Evolutionary conservation across 345 rosid species (phyloP).

Genomic region (Gossypium rotundifolium): DNA sequence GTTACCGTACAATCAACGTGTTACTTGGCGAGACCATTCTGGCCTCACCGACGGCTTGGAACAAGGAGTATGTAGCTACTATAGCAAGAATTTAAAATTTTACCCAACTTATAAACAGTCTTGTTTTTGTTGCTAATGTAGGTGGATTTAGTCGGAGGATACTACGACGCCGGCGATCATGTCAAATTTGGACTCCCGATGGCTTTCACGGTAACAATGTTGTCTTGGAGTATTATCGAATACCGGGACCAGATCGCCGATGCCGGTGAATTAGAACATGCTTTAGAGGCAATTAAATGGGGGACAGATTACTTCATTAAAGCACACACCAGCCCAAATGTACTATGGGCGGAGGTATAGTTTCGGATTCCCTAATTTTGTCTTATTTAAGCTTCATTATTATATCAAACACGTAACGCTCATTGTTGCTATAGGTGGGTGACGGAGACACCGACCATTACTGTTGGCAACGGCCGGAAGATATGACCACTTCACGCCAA

Average conservation of each 20-base stretch:
- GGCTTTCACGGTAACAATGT: conserved; percentile 96
- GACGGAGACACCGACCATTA: conserved; percentile 95
- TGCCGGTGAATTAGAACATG: conserved; percentile 56
- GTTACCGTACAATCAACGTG: conserved; percentile 78
- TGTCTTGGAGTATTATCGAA: conserved; percentile 82
- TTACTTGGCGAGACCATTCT: conserved; percentile 89
- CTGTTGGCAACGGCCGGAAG: conserved; percentile 99
- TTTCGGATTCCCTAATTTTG: neutral
- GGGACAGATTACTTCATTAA: conserved; percentile 92
- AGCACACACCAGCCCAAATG: conserved; percentile 77
- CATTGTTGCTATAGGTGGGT: conserved; percentile 45
- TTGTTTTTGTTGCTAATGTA: conserved; percentile 7
- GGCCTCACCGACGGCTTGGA: conserved; percentile 92
- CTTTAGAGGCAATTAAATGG: conserved; percentile 89
- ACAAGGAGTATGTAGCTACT: conserved; percentile 50
- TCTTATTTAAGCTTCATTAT: neutral
- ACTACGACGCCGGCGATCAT: conserved; percentile 96
- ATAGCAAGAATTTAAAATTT: too few species aligned
- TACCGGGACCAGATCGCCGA: conserved; percentile 50
- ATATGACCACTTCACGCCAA: conserved; percentile 91
- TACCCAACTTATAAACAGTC: too few species aligned
- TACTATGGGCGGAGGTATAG: conserved; percentile 79
- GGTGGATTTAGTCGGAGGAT: conserved; percentile 98
- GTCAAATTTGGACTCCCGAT: conserved; percentile 94
- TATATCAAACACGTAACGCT: neutral